These are phyloP conservation scores for Aspergillus biplanus DNA, from an alignment of 495 filamentous ascomycete genomes.

Conservation along the genomic window DNA sequence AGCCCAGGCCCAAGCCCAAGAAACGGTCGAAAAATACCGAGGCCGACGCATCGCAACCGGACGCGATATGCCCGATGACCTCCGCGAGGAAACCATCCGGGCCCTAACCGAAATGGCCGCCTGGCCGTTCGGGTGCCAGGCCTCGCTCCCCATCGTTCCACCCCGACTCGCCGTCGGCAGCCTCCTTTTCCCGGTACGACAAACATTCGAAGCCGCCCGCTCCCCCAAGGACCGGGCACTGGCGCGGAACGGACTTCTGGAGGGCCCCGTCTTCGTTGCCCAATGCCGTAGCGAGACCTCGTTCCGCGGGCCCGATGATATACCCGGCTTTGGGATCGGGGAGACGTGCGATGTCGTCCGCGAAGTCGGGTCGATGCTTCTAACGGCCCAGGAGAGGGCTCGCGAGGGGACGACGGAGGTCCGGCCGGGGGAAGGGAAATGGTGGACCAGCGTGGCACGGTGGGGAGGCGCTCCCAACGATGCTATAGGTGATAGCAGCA, in stretches of 20 bases:
- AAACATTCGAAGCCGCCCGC: conserved; percentile 64
- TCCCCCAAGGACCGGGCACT: conserved; percentile 66
- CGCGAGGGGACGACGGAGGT: conserved; percentile 69
- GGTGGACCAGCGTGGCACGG: conserved; percentile 76
- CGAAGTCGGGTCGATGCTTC: conserved; percentile 73
- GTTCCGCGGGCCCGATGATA: conserved; percentile 47
- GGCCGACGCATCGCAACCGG: conserved; percentile 65
- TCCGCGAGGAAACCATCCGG: conserved; percentile 69
- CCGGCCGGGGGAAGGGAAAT: conserved; percentile 71
- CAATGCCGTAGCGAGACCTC: conserved; percentile 62
- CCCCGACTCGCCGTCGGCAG: conserved; percentile 63
- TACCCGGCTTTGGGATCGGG: conserved; percentile 50
- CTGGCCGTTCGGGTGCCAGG: conserved; percentile 79
- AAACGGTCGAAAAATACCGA: conserved; percentile 42
- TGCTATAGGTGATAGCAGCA: conserved; percentile 55
- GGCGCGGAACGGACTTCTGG: conserved; percentile 73
- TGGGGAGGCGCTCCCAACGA: conserved; percentile 78
- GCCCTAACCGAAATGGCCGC: conserved; percentile 77
- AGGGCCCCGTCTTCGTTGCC: conserved; percentile 69
- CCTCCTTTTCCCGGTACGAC: conserved; percentile 55
- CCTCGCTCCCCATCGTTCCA: conserved; percentile 61
- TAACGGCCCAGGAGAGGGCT: conserved; percentile 81
- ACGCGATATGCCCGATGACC: conserved; percentile 73
- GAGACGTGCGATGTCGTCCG: conserved; percentile 70
- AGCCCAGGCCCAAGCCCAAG: conserved; percentile 15